phyloP scores from a whole-genome alignment of 306 rosid genomes.

The Bauhinia variegata region DNA sequence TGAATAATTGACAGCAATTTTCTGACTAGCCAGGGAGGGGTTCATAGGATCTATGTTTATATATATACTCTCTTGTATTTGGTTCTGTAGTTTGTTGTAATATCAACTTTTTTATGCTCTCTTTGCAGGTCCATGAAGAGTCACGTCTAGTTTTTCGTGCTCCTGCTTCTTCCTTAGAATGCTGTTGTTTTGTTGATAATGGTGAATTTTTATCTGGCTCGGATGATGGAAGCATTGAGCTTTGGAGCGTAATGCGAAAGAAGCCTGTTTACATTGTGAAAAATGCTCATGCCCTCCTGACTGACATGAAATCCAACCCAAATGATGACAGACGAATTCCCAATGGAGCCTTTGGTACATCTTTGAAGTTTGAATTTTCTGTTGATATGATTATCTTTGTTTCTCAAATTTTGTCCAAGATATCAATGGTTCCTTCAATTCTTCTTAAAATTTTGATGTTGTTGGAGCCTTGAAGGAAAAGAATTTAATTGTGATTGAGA shows the following conservation, averaged over 20 bases:
- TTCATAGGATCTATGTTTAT: slow-evolving; percentile 18
- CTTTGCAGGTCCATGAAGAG: slow-evolving; percentile 86
- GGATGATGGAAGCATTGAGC: slow-evolving; percentile 87
- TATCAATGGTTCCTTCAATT: slow-evolving; percentile 11
- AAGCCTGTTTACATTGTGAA: slow-evolving; percentile 75
- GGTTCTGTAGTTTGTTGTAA: slow-evolving; percentile 24
- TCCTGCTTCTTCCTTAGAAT: slow-evolving; percentile 84
- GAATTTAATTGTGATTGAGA: too few relatives aligned
- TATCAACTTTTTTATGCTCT: slow-evolving; percentile 26
- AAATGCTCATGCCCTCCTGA: slow-evolving; percentile 71
- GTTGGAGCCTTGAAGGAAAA: background rate
- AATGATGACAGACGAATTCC: slow-evolving; percentile 54
- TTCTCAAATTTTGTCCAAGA: background rate
- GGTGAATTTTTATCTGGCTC: slow-evolving; percentile 90
- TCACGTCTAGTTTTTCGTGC: slow-evolving; percentile 89
- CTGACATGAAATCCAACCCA: slow-evolving; percentile 46
- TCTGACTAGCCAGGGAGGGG: slow-evolving; percentile 4
- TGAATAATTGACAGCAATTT: background rate
- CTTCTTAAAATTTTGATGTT: slow-evolving; percentile 11
- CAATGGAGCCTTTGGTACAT: slow-evolving; percentile 68
- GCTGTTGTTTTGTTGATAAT: slow-evolving; percentile 80
- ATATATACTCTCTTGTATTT: background rate
- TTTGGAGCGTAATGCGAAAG: slow-evolving; percentile 73
- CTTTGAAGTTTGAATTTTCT: slow-evolving; percentile 21
- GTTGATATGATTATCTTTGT: background rate